Conservation (phyloP, 441 rosid genomes). For the Aleurites moluccanus region DNA sequence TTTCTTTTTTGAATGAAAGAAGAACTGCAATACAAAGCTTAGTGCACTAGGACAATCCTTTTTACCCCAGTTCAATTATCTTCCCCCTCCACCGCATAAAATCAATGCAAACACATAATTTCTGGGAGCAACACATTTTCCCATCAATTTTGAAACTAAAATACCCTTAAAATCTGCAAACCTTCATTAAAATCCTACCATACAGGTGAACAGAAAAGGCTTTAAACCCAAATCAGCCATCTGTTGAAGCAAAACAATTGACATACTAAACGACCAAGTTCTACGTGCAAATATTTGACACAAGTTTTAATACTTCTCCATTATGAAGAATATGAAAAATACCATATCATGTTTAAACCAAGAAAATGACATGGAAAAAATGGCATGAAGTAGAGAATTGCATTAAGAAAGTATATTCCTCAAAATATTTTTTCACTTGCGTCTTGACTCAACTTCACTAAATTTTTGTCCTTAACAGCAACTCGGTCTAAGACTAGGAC, state of each 20-base stretch:
- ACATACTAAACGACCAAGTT: not conserved
- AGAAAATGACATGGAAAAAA: not conserved
- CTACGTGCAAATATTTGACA: not conserved
- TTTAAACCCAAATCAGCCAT: not conserved
- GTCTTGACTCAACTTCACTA: not conserved
- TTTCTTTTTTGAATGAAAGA: not conserved
- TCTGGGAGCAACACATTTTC: not conserved
- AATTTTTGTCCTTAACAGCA: not conserved
- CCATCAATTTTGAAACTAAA: not conserved
- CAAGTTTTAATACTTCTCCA: not conserved
- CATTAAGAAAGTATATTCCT: not conserved
- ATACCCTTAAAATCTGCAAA: not conserved
- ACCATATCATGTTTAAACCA: not conserved
- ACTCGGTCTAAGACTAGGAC: not conserved
- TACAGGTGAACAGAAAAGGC: not conserved
- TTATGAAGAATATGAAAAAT: too few relatives aligned
- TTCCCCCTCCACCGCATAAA: not conserved
- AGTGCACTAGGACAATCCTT: not conserved
- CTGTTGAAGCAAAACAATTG: not conserved
- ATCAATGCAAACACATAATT: not conserved
- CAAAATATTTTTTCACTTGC: not conserved
- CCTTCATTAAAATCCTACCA: not conserved
- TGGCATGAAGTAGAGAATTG: not conserved
- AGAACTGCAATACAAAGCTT: not conserved
- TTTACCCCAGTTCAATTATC: not conserved